These are phyloP conservation scores for Lachnellula arida DNA, from an alignment of 2,329 filamentous ascomycete species.

Conservation along the genomic window DNA sequence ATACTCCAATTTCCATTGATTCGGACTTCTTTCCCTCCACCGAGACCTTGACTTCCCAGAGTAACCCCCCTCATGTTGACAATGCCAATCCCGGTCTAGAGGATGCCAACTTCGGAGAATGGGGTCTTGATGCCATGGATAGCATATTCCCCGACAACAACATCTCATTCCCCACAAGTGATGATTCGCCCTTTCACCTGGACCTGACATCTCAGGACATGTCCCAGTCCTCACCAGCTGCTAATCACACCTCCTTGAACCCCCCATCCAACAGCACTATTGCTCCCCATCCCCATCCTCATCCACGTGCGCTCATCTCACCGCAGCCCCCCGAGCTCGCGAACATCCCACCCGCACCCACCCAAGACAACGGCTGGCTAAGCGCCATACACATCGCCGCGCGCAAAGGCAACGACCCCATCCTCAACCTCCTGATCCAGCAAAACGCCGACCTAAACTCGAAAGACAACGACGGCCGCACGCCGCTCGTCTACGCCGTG, in stretches of 20 bases:
- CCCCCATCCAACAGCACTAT: background rate
- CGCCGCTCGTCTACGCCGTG: constrained; percentile 5
- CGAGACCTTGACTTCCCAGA: background rate
- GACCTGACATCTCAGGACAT: background rate
- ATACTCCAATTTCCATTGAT: background rate
- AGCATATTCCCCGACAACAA: background rate
- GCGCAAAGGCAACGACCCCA: background rate
- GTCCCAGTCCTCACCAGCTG: background rate
- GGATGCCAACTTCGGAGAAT: background rate
- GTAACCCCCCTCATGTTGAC: background rate
- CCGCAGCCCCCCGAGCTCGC: background rate
- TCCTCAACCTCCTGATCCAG: constrained; percentile 5
- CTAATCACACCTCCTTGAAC: background rate
- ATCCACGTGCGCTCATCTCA: background rate
- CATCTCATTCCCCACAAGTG: background rate
- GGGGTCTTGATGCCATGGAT: background rate
- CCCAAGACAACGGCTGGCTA: background rate
- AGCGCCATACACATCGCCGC: constrained; percentile 6
- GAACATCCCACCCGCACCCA: background rate
- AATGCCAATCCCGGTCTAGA: background rate
- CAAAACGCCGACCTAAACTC: constrained; percentile 3
- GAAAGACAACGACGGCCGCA: background rate
- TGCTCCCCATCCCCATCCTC: background rate
- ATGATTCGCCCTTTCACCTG: background rate
- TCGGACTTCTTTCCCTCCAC: background rate